Evolutionary conservation across 2,329 filamentous ascomycete genomes (phyloP).

Genomic region (Epichloe scottii): DNA sequence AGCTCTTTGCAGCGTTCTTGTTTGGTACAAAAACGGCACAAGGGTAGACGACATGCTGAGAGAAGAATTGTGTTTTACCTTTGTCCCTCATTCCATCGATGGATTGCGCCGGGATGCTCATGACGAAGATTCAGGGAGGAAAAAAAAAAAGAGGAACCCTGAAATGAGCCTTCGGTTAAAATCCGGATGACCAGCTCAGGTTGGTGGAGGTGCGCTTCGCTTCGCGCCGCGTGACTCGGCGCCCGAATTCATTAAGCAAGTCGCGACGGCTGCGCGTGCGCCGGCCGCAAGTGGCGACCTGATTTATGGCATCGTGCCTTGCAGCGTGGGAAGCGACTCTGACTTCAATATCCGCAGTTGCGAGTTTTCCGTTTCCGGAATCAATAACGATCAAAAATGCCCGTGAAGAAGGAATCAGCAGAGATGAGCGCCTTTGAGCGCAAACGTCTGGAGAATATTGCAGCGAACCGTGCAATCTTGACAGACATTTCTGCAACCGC

Average conservation of each 20-base stretch:
- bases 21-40: slow-evolving; percentile 61
- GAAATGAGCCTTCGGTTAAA: background rate
- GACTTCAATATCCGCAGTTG: background rate
- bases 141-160: background rate
- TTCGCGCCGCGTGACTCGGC: slow-evolving; percentile 10
- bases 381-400: slow-evolving; percentile 23
- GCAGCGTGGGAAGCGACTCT: background rate
- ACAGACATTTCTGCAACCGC: slow-evolving; percentile 64
- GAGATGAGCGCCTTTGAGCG: slow-evolving; percentile 75
- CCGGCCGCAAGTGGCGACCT: background rate
- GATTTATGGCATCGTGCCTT: background rate
- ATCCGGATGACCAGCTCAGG: background rate
- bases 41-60: slow-evolving; percentile 35
- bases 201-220: background rate
- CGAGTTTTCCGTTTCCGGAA: background rate
- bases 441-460: slow-evolving; percentile 74
- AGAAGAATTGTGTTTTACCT: background rate
- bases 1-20: slow-evolving; percentile 38
- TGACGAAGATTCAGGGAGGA: background rate
- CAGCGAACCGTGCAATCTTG: slow-evolving; percentile 68
- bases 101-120: background rate
- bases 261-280: background rate
- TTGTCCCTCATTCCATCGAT: background rate
- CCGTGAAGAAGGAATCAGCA: slow-evolving; percentile 28
- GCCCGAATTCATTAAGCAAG: slow-evolving; percentile 7